Evolutionary conservation across 495 filamentous ascomycete species (phyloP), one percentile per base, ranked within the genome.

Genomic region (Penicillium cosmopolitanum): DNA sequence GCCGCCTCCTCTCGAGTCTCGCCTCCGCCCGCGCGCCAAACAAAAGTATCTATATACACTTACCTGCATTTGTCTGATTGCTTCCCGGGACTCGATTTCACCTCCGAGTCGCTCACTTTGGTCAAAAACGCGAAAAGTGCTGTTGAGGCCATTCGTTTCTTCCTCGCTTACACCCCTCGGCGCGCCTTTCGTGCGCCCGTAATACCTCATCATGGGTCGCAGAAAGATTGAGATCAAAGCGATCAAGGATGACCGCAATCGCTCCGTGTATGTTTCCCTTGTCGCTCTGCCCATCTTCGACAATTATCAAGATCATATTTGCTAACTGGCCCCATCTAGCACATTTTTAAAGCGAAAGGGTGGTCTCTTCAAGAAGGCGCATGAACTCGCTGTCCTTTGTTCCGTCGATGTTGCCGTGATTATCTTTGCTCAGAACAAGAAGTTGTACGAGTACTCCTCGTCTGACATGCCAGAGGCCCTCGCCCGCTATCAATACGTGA

Each of bases 271-370:
- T 81, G 93, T 84, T 23, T 31, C 28, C 28, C 28, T 7, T 6
- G 28, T 31, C 28, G 28, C 28, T 31, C 28, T 31, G 4, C 8
- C 28, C 6, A 12, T 7, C 15, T 15, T 33, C 60, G 53, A 56
- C 8, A 8, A 31, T 1, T 31, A 31, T 31, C 28, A 31, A 4
- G 28, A 7, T 31, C 28, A 9, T 7, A 31, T 8, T 8, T 44
- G 42, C 42, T 44, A 44, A 44, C n/a, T 44, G 19, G 16, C n/a
- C 9, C 33, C 9, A 5, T 47, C 3, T 70, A 97, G 96, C 57
- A 98, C 95, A 34, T 98, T 98, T 73, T 80, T 98, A 55, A 98
- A 98, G 81, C 90, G 95, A 76, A 98, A 98, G 78, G 95, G 94
- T 64, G 95, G 95, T 66, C 82, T 98, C 23, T 98, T 98, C 84